Conservation (phyloP, 805 yeast species). For the Kuraishia hungarica region DNA sequence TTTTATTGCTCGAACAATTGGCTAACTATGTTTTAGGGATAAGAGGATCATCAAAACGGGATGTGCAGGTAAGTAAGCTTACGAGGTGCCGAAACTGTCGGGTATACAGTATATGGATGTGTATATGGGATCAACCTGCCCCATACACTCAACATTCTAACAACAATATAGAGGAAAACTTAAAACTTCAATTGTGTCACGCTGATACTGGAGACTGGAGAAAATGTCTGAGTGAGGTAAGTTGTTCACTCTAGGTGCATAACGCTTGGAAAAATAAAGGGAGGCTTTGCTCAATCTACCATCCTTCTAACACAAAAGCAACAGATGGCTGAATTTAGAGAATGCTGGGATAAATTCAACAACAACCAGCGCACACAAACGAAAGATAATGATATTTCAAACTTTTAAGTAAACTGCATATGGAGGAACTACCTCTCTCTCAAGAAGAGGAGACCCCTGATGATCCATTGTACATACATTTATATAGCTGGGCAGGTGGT, state of each 20-base stretch:
- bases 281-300: not conserved
- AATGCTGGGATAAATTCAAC: conserved; percentile 31
- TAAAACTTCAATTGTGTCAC: conserved; percentile 65
- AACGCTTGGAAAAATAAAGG: not conserved
- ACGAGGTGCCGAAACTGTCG: not conserved
- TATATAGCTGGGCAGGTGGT: no score
- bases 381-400: conserved; percentile 21
- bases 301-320: not conserved
- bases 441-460: no score
- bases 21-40: conserved; percentile 37
- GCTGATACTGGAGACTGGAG: conserved; percentile 83
- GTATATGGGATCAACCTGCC: no score
- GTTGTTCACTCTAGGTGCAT: conserved; percentile 11
- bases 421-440: not conserved
- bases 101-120: not conserved
- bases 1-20: not conserved
- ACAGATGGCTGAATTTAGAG: conserved; percentile 32
- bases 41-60: conserved; percentile 67
- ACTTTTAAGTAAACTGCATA: conserved; percentile 9
- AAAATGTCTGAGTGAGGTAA: conserved; percentile 54
- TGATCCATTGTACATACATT: no score
- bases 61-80: conserved; percentile 45
- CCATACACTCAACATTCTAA: not conserved
- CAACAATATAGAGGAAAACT: conserved; percentile 43
- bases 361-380: conserved; percentile 30